A percentile compares a stretch with the other conserved stretches of the same genome.
Evolutionary conservation across 225 moss, liverwort and hornwort species (phyloP).

Genomic region (Lunularia cruciata): DNA sequence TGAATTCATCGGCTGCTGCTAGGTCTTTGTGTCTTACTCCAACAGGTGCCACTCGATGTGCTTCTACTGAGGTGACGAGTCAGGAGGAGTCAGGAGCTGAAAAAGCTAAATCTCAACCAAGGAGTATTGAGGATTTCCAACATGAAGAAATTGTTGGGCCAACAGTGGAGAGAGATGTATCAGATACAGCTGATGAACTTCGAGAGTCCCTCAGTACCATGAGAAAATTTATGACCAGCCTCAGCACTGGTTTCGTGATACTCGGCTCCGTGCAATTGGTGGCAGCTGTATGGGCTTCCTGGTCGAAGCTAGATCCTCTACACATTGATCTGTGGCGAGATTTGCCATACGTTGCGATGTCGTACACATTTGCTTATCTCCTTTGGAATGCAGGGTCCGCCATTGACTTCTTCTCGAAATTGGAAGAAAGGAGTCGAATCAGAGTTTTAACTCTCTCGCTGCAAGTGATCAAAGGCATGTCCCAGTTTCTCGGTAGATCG

Average conservation of each 20-base stretch:
- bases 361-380: conserved; percentile 56
- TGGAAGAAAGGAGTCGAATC: conserved; percentile 78
- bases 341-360: conserved; percentile 48
- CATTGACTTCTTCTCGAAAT: conserved; percentile 64
- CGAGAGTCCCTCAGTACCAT: conserved; percentile 52
- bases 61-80: neutral
- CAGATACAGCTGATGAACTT: conserved; percentile 67
- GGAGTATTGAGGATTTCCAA: conserved; percentile 61
- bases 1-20: no score
- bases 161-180: conserved; percentile 80
- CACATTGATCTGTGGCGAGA: conserved; percentile 46
- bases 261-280: conserved; percentile 60
- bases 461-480: conserved; percentile 66
- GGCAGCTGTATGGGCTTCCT: conserved; percentile 55
- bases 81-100: conserved; percentile 7
- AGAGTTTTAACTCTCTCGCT: conserved; percentile 67
- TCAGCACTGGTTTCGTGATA: conserved; percentile 56
- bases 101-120: conserved; percentile 1
- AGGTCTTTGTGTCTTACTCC: no score
- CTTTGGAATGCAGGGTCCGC: conserved; percentile 56
- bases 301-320: neutral
- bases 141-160: conserved; percentile 95
- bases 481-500: conserved; percentile 58
- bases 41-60: neutral
- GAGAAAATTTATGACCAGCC: conserved; percentile 47